Conservation (phyloP, 345 rosid species). For the Hevea brasiliensis region DNA sequence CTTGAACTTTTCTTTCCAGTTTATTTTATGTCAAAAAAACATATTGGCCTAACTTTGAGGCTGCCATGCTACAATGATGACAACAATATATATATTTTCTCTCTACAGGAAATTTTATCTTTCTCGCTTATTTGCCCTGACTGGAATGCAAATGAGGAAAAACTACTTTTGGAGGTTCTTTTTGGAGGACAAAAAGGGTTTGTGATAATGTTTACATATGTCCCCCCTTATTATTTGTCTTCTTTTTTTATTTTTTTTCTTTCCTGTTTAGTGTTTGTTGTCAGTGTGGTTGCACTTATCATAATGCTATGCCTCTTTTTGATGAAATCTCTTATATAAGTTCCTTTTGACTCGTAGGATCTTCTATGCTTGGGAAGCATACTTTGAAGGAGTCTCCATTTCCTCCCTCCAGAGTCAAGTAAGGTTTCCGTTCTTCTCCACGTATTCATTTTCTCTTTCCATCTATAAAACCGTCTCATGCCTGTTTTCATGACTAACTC, state of each 20-base stretch:
- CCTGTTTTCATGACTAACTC: slow-evolving; percentile 31
- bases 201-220: neutral
- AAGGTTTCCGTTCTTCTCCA: slow-evolving; percentile 33
- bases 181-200: slow-evolving; percentile 87
- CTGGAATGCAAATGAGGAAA: slow-evolving; percentile 99
- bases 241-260: neutral
- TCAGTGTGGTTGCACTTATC: neutral
- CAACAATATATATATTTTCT: slow-evolving; percentile 6
- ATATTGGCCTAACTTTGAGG: neutral
- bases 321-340: slow-evolving; percentile 6
- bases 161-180: slow-evolving; percentile 86
- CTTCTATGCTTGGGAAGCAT: slow-evolving; percentile 55
- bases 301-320: neutral
- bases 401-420: slow-evolving; percentile 93
- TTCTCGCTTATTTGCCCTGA: slow-evolving; percentile 33
- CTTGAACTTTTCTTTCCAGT: neutral
- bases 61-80: slow-evolving; percentile 7
- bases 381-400: slow-evolving; percentile 68
- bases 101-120: slow-evolving; percentile 75
- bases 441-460: slow-evolving; percentile 15
- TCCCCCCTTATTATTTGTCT: neutral
- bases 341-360: slow-evolving; percentile 35
- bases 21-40: neutral
- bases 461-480: slow-evolving; percentile 19
- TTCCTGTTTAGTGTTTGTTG: too few species aligned